These are phyloP conservation scores for Clavispora carvajalis DNA, from an alignment of 805 yeast genomes.

Conservation along the genomic window DNA sequence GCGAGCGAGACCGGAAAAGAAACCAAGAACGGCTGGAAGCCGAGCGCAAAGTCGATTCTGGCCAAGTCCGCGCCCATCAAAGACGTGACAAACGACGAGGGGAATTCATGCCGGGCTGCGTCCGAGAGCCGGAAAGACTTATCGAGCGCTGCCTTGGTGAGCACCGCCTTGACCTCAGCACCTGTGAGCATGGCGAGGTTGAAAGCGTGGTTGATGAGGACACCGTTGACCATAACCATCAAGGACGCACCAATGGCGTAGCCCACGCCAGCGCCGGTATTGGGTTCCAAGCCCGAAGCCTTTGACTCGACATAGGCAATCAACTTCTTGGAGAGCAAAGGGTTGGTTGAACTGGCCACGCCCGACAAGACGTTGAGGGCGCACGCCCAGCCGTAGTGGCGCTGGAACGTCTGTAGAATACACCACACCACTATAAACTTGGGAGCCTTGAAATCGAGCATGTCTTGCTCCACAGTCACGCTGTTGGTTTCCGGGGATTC, in stretches of 20 bases:
- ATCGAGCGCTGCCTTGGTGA: slow-evolving; percentile 64
- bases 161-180: slow-evolving; percentile 61
- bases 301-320: slow-evolving; percentile 30
- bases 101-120: slow-evolving; percentile 51
- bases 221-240: slow-evolving; percentile 24
- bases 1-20: slow-evolving; percentile 61
- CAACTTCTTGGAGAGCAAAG: slow-evolving; percentile 33
- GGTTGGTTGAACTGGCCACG: slow-evolving; percentile 24
- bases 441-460: slow-evolving; percentile 27
- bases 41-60: slow-evolving; percentile 72
- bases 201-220: slow-evolving; percentile 56
- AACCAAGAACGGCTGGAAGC: slow-evolving; percentile 59
- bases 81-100: slow-evolving; percentile 70
- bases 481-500: slow-evolving; percentile 12
- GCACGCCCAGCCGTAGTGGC: slow-evolving; percentile 22
- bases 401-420: slow-evolving; percentile 24
- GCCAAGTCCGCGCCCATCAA: slow-evolving; percentile 78
- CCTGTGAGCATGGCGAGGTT: slow-evolving; percentile 60
- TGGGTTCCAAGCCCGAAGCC: slow-evolving; percentile 19
- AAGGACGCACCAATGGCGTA: slow-evolving; percentile 35
- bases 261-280: slow-evolving; percentile 35
- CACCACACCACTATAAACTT: slow-evolving; percentile 19
- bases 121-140: slow-evolving; percentile 63
- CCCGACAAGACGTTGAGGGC: slow-evolving; percentile 21
- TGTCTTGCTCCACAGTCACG: slow-evolving; percentile 15